Percentiles rank a stretch among this genome's conserved stretches.
These are phyloP conservation scores for Allium cepa DNA, from an alignment of 106 monocot species.

Conservation along the genomic window DNA sequence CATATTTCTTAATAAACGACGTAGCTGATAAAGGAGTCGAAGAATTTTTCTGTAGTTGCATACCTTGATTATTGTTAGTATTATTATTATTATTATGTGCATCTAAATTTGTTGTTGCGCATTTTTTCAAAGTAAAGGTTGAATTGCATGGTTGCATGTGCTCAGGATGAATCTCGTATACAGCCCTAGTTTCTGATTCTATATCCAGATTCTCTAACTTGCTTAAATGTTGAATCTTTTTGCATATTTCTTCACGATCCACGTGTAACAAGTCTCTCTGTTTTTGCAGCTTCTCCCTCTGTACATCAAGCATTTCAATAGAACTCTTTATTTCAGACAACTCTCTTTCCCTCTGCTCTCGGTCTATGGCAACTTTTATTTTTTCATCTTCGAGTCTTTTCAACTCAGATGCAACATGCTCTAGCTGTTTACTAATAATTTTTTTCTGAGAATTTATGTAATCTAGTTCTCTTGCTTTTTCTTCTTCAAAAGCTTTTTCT, in stretches of 20 bases:
- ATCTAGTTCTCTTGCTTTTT: slow-evolving; percentile 51
- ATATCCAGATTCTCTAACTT: slow-evolving; percentile 43
- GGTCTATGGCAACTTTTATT: slow-evolving; percentile 49
- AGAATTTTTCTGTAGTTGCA: not conserved
- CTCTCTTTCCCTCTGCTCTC: slow-evolving; percentile 67
- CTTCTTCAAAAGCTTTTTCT: slow-evolving; percentile 59
- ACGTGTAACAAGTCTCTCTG: slow-evolving; percentile 70
- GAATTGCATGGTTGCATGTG: slow-evolving; percentile 3
- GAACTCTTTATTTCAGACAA: slow-evolving; percentile 67
- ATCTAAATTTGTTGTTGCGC: not conserved
- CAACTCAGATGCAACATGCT: slow-evolving; percentile 48
- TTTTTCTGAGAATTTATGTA: slow-evolving; percentile 59
- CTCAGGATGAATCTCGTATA: slow-evolving; percentile 14
- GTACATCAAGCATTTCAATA: slow-evolving; percentile 59
- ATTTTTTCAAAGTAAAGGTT: slow-evolving; percentile 17
- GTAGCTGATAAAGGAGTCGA: slow-evolving; percentile 34
- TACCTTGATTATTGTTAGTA: too few species aligned
- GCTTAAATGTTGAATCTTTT: slow-evolving; percentile 49
- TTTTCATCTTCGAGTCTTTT: slow-evolving; percentile 66
- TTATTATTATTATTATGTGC: not conserved
- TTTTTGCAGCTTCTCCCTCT: slow-evolving; percentile 78
- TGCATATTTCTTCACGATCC: slow-evolving; percentile 63
- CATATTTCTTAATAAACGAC: slow-evolving; percentile 70
- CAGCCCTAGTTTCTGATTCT: slow-evolving; percentile 51
- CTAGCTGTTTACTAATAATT: slow-evolving; percentile 41